phyloP scores from a whole-genome alignment of 352 stramenopile genomes.

The Globisporangium megalacanthum region DNA sequence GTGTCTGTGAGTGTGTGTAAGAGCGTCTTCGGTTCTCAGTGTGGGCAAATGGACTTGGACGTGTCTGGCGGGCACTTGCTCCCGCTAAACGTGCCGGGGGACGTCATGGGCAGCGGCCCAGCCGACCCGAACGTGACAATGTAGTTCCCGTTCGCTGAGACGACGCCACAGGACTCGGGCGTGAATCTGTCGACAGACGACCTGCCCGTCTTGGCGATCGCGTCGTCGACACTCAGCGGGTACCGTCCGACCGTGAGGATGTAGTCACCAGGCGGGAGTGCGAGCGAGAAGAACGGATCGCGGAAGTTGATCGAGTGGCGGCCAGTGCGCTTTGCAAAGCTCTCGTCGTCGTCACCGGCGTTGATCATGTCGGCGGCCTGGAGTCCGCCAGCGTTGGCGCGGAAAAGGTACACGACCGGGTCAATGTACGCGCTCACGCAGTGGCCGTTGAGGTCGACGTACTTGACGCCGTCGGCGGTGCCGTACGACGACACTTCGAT shows the following conservation, averaged over 20 bases:
- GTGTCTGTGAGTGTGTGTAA: too few relatives aligned
- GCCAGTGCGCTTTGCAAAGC: slow-evolving; percentile 38
- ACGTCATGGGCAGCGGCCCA: slow-evolving; percentile 23
- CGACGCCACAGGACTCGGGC: slow-evolving; percentile 43
- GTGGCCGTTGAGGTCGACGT: slow-evolving; percentile 56
- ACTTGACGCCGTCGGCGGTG: slow-evolving; percentile 25
- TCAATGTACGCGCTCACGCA: slow-evolving; percentile 68
- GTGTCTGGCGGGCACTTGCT: slow-evolving; percentile 22
- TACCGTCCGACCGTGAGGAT: slow-evolving; percentile 61
- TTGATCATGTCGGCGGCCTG: slow-evolving; percentile 41
- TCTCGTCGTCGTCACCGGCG: slow-evolving; percentile 53
- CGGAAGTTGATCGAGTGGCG: slow-evolving; percentile 62
- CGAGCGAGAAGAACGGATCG: slow-evolving; percentile 65
- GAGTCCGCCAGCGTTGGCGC: slow-evolving; percentile 22
- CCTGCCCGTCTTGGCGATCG: slow-evolving; percentile 28
- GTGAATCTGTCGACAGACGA: slow-evolving; percentile 32
- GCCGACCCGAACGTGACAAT: slow-evolving; percentile 42
- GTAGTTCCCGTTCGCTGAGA: slow-evolving; percentile 40
- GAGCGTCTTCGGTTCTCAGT: not conserved
- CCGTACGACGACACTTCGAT: slow-evolving; percentile 62
- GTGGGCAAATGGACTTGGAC: slow-evolving; percentile 7
- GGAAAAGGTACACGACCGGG: slow-evolving; percentile 54
- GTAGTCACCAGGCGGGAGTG: slow-evolving; percentile 42
- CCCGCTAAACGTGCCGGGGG: slow-evolving; percentile 39
- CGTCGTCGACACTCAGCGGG: slow-evolving; percentile 52